Evolutionary conservation across 129 eudicot genomes (phyloP).

Genomic region (Arctium lappa): DNA sequence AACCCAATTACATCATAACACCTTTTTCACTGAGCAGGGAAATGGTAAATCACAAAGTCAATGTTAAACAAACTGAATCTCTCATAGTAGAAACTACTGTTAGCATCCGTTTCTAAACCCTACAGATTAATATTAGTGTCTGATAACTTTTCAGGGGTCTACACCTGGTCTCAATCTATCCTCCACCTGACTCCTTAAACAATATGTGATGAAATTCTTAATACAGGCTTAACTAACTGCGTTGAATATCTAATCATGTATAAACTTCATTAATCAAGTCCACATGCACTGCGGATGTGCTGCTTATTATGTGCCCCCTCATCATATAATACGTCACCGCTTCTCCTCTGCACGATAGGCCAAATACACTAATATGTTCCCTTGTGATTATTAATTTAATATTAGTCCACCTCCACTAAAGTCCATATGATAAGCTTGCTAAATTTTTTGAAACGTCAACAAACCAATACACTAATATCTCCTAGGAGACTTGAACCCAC

Average conservation of each 20-base stretch:
- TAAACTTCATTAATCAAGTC: background rate
- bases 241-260: background rate
- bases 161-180: background rate
- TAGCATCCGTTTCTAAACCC: background rate
- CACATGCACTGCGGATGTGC: background rate
- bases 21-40: no score
- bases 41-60: no score
- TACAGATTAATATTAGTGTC: background rate
- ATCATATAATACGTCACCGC: background rate
- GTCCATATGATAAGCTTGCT: no score
- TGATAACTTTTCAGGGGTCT: background rate
- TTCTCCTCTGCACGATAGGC: background rate
- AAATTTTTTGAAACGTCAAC: no score
- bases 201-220: background rate
- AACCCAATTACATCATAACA: no score
- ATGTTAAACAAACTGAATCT: no score
- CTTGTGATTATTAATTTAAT: no score
- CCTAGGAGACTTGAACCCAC: no score
- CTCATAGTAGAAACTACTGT: background rate
- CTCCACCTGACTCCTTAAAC: background rate
- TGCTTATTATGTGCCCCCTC: background rate
- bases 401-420: no score
- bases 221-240: background rate
- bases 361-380: background rate
- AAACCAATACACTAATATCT: no score